Conservation (phyloP, 2,329 filamentous ascomycete genomes). For the Claviceps pusilla region DNA sequence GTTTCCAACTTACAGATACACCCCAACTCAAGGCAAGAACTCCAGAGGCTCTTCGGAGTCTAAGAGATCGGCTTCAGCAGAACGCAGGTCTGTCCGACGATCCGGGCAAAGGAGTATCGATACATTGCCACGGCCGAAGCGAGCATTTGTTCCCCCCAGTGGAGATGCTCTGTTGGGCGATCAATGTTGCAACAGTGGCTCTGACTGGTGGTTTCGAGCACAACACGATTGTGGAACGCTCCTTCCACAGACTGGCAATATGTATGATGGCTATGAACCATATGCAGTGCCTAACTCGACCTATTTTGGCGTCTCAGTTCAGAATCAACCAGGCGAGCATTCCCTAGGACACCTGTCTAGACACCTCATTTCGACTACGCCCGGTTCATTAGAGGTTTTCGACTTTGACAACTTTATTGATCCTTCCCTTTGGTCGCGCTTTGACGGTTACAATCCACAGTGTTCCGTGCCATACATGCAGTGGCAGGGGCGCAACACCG, state of each 20-base stretch:
- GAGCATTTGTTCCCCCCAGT: neutral
- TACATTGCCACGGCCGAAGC: neutral
- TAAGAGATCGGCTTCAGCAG: conserved; percentile 1
- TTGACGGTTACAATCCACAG: neutral
- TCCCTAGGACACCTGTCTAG: neutral
- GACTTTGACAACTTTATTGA: conserved; percentile 3
- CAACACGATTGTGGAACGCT: neutral
- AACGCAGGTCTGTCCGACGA: conserved; percentile 31
- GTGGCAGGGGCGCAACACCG: conserved; percentile 1
- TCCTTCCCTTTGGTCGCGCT: conserved; percentile 2
- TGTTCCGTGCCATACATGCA: neutral
- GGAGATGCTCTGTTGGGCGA: neutral
- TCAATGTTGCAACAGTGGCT: neutral
- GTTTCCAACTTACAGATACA: conserved; percentile 88
- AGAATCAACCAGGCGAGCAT: neutral
- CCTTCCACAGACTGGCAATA: neutral
- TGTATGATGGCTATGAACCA: neutral
- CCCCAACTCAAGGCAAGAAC: conserved; percentile 54
- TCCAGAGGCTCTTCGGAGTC: conserved; percentile 7
- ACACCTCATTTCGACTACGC: neutral
- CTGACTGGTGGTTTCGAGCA: conserved; percentile 1
- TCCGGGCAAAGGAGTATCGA: neutral
- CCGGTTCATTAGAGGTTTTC: neutral
- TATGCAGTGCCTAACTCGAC: neutral
- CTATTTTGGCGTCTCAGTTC: neutral